Conservation (phyloP, 805 yeast genomes). For the Zygosaccharomyces siamensis region DNA sequence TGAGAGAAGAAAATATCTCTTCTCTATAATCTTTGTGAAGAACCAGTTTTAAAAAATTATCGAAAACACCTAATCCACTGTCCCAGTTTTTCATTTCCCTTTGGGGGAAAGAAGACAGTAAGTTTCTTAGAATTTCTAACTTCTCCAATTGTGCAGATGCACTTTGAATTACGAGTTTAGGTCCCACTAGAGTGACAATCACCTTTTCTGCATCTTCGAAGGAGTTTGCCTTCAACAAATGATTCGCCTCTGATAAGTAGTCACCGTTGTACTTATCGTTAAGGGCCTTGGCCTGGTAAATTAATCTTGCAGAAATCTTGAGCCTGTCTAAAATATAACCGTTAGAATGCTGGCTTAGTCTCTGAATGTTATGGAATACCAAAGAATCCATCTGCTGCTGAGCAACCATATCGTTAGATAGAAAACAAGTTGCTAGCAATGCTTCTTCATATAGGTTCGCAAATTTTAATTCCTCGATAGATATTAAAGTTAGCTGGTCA, state of each 20-base stretch:
- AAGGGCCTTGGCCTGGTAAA: slow-evolving; percentile 59
- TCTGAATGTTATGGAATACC: slow-evolving; percentile 26
- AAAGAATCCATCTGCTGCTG: slow-evolving; percentile 37
- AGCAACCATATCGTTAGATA: slow-evolving; percentile 45
- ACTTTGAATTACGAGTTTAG: slow-evolving; percentile 46
- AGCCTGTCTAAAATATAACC: slow-evolving; percentile 36
- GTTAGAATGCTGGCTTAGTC: slow-evolving; percentile 11
- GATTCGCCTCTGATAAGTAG: slow-evolving; percentile 54
- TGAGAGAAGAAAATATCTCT: slow-evolving; percentile 37
- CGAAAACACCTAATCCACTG: slow-evolving; percentile 55
- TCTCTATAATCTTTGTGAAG: slow-evolving; percentile 21
- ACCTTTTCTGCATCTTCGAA: slow-evolving; percentile 61
- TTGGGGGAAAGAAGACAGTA: slow-evolving; percentile 44
- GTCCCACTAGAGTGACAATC: slow-evolving; percentile 61
- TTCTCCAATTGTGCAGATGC: slow-evolving; percentile 38
- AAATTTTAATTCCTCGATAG: slow-evolving; percentile 49
- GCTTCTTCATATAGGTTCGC: slow-evolving; percentile 54
- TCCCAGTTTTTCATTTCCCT: slow-evolving; percentile 46
- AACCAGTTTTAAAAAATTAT: slow-evolving; percentile 42
- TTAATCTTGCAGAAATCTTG: slow-evolving; percentile 44
- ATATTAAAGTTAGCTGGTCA: slow-evolving; percentile 38
- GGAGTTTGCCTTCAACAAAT: slow-evolving; percentile 55
- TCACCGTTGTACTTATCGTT: slow-evolving; percentile 47
- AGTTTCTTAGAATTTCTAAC: slow-evolving; percentile 30
- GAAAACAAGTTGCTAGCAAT: slow-evolving; percentile 56